Evolutionary conservation across 768 basidiomycete species (phyloP).

Genomic region (Lactarius tabidus): DNA sequence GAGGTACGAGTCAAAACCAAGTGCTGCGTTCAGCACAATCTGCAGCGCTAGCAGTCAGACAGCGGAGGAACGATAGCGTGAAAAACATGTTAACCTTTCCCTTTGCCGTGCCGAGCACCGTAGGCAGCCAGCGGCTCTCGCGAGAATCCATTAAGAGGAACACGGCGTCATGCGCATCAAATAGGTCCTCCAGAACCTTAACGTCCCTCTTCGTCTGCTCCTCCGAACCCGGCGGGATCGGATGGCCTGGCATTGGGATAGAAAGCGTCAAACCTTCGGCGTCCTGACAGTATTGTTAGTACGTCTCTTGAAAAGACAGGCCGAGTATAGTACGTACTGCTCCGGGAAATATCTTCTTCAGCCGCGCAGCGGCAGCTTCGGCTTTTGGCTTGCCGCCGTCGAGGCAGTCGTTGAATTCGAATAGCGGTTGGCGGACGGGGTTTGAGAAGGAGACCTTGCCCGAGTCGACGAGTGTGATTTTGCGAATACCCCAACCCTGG

Average conservation of each 20-base stretch:
- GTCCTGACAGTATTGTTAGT: slow-evolving; percentile 46
- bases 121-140: slow-evolving; percentile 95
- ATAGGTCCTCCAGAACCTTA: slow-evolving; percentile 63
- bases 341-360: slow-evolving; percentile 90
- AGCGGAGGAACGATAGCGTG: background rate
- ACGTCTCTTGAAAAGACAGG: background rate
- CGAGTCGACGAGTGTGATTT: slow-evolving; percentile 90
- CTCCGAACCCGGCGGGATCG: slow-evolving; percentile 58
- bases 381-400: slow-evolving; percentile 94
- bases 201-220: slow-evolving; percentile 66
- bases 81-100: slow-evolving; percentile 55
- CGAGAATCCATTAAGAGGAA: slow-evolving; percentile 98
- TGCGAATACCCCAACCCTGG: slow-evolving; percentile 94
- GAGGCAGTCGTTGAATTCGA: slow-evolving; percentile 91
- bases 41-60: slow-evolving; percentile 30
- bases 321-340: slow-evolving; percentile 60
- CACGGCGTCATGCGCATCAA: slow-evolving; percentile 84
- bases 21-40: slow-evolving; percentile 91
- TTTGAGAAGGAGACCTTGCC: slow-evolving; percentile 93
- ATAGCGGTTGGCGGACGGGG: slow-evolving; percentile 94
- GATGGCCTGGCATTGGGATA: slow-evolving; percentile 98
- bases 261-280: slow-evolving; percentile 72
- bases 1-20: slow-evolving; percentile 94
- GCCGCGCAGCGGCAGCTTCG: slow-evolving; percentile 75
- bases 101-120: slow-evolving; percentile 78